Percentiles rank a stretch among this genome's conserved stretches.
Conservation (phyloP, 139 green algal genomes). For the Haematococcus sp. region DNA sequence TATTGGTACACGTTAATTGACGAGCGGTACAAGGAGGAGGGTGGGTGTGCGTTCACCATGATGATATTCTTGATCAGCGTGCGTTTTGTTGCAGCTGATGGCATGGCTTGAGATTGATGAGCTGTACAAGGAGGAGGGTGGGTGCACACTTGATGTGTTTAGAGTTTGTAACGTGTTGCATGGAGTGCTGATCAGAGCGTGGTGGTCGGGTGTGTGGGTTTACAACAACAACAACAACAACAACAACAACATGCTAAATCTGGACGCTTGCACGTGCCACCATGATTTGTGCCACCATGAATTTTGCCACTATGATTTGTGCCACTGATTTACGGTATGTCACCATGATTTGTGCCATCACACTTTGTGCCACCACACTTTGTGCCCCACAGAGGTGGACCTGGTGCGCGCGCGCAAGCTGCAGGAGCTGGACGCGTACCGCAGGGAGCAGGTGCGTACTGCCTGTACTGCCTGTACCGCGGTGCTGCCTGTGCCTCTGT, state of each 20-base stretch:
- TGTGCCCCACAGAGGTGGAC: slow-evolving; percentile 37
- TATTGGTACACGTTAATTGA: slow-evolving; percentile 13
- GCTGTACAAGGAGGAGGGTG: too few species aligned
- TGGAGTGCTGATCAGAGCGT: too few species aligned
- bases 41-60: slow-evolving; percentile 13
- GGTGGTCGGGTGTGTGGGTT: too few species aligned
- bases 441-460: slow-evolving; percentile 24
- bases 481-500: too few species aligned
- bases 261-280: not conserved
- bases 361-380: not conserved
- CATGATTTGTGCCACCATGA: not conserved
- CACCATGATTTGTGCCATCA: not conserved
- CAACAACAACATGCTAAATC: not conserved
- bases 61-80: too few species aligned
- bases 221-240: not conserved
- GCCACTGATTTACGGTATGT: too few species aligned
- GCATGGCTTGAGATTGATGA: too few species aligned
- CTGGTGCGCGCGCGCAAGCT: slow-evolving; percentile 30
- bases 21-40: slow-evolving; percentile 43
- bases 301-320: too few species aligned
- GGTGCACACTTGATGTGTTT: too few species aligned
- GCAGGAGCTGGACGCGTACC: slow-evolving; percentile 36
- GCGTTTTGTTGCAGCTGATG: too few species aligned
- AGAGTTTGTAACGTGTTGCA: too few species aligned
- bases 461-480: too few species aligned